Base-by-base conservation (phyloP, 306 rosid genomes). In the Gastrolobium villosum region DNA sequence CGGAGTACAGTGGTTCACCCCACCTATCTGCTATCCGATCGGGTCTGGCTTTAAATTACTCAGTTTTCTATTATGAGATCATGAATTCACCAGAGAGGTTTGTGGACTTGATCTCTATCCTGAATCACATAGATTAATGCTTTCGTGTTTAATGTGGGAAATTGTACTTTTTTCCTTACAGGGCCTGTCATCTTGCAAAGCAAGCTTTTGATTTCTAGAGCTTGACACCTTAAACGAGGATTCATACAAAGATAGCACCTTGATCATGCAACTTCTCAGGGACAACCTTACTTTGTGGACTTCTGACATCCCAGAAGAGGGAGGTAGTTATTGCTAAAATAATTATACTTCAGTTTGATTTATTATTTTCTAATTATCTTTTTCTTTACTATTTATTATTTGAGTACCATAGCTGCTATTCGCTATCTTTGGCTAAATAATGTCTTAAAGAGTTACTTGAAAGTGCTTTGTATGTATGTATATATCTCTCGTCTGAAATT, bases 141-240 rank as follows among this genome's bases (percentile, higher is more conserved):
- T 66, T 4, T 13, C 50, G 53, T 52, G 30, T 44, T 54, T 49
- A 35, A 79, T 64, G 76, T 72, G 65, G 20, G 57, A 72, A 35
- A 40, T 43, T 62, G 6, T 72, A 55, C 32, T 54, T 35, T 62
- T 55, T 3, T 48, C 13, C 70, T 55, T 57, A 26, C 86, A 89
- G 91, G 81, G 91, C 94, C 40, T 89, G 90, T 75, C 88, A 89
- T 78, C 91, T 89, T 60, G 91, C 94, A 53, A 89, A 89, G 59
- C 82, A 76, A 48, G 91, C 91, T 54, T 89, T 85, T 74, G 90
- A 89, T 70, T 89, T 64, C 64, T 90, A 0, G 90, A 85, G 85
- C 91, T 89, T 76, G 91, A 89, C 77, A 81, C 87, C 65, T 85
- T 87, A 67, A 81, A 59, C 52, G 90, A 89, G 81, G 94, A 89